These are phyloP conservation scores for Bipolaris sorokiniana DNA, from an alignment of 2,329 filamentous ascomycete species.

Conservation along the genomic window DNA sequence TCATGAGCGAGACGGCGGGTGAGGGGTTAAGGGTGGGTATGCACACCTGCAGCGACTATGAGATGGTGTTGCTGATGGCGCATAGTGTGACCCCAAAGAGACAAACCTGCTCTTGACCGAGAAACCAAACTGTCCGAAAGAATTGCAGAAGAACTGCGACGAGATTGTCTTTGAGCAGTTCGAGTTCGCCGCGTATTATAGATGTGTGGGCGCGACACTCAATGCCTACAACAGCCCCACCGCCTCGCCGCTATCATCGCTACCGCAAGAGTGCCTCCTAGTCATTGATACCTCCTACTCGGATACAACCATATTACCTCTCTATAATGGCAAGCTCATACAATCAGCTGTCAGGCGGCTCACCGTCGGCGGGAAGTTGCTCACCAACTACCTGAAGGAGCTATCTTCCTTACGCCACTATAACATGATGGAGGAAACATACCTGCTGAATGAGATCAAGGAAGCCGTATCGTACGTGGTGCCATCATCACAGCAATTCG, in stretches of 20 bases:
- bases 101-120: constrained; percentile 87
- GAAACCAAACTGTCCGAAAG: constrained; percentile 79
- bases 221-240: constrained; percentile 73
- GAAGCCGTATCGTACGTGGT: constrained; percentile 86
- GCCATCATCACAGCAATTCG: constrained; percentile 66
- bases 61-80: constrained; percentile 16
- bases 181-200: constrained; percentile 84
- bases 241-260: constrained; percentile 52
- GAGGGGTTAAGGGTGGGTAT: constrained; percentile 61
- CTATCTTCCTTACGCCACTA: constrained; percentile 89
- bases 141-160: constrained; percentile 86
- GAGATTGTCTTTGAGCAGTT: constrained; percentile 98
- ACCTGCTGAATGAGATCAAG: constrained; percentile 96
- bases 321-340: constrained; percentile 79
- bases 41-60: constrained; percentile 20
- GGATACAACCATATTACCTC: constrained; percentile 86
- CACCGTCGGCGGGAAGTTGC: constrained; percentile 87
- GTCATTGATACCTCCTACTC: constrained; percentile 93
- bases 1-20: constrained; percentile 75
- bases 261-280: constrained; percentile 80
- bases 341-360: constrained; percentile 83
- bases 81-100: constrained; percentile 73
- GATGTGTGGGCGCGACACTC: constrained; percentile 73
- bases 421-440: constrained; percentile 91
- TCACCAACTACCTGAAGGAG: constrained; percentile 92